Base-by-base conservation (phyloP, 2,329 filamentous ascomycete genomes). In the Aspergillus persii region DNA sequence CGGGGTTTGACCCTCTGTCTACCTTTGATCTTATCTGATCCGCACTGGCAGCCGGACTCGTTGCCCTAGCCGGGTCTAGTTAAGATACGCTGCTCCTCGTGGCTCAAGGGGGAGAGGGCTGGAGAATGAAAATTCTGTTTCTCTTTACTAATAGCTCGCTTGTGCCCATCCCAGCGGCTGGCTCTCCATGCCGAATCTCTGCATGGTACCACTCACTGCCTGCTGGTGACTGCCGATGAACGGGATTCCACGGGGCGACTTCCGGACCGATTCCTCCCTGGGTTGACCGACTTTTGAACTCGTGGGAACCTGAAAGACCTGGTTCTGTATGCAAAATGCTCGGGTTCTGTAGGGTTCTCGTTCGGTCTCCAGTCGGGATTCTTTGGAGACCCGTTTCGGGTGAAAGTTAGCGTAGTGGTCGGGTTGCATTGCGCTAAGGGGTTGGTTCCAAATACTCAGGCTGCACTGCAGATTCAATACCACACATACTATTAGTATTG, bases 11-110 rank as follows among this genome's bases (percentile, higher is more conserved):
- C 36, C 36, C 36, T 41, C 36, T 15, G n/a, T n/a, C 59, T 23
- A 23, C 18, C 54, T 64, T 60, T 66, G 63, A 67, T 68, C 66
- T 68, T 68, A 68, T 68, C 66, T 67, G 66, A 68, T 68, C 59
- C 39, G 58, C 41, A 60, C 56, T 63, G 29, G 57, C 18, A 48
- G 51, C 36, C 36, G 36, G 36, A 41, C 36, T 41, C 36, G 15
- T 41, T 41, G 36, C 36, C 36, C n/a, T 41, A 41, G 36, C 36
- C 36, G 36, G 36, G 36, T 41, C 36, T n/a, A 41, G 36, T 15
- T n/a, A n/a, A 41, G 36, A 23, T 7, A 6, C 36, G 15, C 15
- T 41, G 36, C 12, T 6, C 5, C 15, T 41, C 36, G 11, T 41
- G 15, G 12, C 36, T 41, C 30, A 52, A n/a, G 29, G 51, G 18